These are phyloP conservation scores for Phytophthora colocasiae DNA, from an alignment of 352 stramenopile genomes.

Conservation along the genomic window DNA sequence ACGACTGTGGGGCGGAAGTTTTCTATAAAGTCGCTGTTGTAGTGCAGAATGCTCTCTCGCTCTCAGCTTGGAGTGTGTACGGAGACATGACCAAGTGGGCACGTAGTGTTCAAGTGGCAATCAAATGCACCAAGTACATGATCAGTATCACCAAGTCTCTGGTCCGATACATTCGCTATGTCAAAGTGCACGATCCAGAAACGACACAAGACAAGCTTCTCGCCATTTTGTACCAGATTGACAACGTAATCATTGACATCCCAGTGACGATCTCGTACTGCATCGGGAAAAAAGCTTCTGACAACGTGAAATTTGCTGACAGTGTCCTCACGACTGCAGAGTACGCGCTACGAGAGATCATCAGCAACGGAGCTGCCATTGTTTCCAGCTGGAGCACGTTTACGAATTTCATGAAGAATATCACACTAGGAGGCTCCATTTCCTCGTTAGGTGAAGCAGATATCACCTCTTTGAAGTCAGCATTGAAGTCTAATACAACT, in stretches of 20 bases:
- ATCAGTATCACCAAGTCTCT: constrained; percentile 46
- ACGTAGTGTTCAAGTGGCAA: constrained; percentile 27
- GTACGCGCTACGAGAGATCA: constrained; percentile 41
- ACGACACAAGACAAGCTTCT: constrained; percentile 47
- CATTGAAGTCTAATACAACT: constrained; percentile 34
- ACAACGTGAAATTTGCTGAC: constrained; percentile 39
- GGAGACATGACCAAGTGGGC: constrained; percentile 36
- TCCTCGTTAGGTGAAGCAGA: constrained; percentile 19
- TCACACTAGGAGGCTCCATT: constrained; percentile 30
- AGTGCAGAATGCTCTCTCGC: constrained; percentile 28
- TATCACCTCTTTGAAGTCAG: constrained; percentile 36
- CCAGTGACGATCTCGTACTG: constrained; percentile 55
- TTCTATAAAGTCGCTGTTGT: constrained; percentile 41
- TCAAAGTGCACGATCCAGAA: constrained; percentile 37
- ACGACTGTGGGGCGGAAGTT: constrained; percentile 42
- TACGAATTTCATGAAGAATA: constrained; percentile 42
- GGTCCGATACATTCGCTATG: constrained; percentile 40
- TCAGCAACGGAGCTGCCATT: constrained; percentile 38
- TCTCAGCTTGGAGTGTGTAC: constrained; percentile 35
- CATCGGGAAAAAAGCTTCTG: constrained; percentile 36
- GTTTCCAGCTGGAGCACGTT: constrained; percentile 39
- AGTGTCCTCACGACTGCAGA: constrained; percentile 46
- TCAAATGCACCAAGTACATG: constrained; percentile 53
- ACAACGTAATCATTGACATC: constrained; percentile 56
- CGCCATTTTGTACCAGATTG: constrained; percentile 44